Evolutionary conservation across 2,329 filamentous ascomycete species (phyloP).

Genomic region (Sphaerulina populicola): DNA sequence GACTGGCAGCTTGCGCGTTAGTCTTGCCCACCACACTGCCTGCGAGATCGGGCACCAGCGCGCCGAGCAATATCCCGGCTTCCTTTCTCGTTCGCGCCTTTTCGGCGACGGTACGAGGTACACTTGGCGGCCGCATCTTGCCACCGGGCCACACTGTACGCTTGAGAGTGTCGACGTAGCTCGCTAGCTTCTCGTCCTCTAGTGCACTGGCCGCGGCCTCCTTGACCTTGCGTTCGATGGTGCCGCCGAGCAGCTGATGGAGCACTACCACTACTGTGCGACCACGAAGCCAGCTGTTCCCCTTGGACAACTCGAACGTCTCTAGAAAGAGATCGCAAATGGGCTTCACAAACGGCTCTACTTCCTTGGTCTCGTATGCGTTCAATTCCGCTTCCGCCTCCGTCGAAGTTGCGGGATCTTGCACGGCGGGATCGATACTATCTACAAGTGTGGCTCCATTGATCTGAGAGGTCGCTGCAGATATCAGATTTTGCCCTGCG

Average conservation of each 20-base stretch:
- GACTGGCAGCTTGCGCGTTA: constrained; percentile 83
- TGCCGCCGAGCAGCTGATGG: constrained; percentile 89
- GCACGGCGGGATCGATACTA: constrained; percentile 33
- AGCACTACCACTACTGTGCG: constrained; percentile 92
- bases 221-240: constrained; percentile 88
- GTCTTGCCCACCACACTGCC: constrained; percentile 85
- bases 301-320: constrained; percentile 84
- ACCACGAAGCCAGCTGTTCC: constrained; percentile 94
- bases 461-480: constrained; percentile 55
- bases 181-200: constrained; percentile 68
- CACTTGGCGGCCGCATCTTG: constrained; percentile 42
- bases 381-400: constrained; percentile 92
- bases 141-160: constrained; percentile 77
- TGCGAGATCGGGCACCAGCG: constrained; percentile 80
- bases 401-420: constrained; percentile 46
- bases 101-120: constrained; percentile 58
- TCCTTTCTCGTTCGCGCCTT: constrained; percentile 75
- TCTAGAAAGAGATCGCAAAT: constrained; percentile 97
- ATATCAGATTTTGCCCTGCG: constrained; percentile 83
- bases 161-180: constrained; percentile 65
- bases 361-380: constrained; percentile 80
- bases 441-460: constrained; percentile 37
- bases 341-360: constrained; percentile 94
- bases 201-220: constrained; percentile 68
- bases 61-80: constrained; percentile 80